Evolutionary conservation across 164 flowering plant species (phyloP), one percentile per base, ranked within the genome.

Genomic region (Cinnamomum micranthum): DNA sequence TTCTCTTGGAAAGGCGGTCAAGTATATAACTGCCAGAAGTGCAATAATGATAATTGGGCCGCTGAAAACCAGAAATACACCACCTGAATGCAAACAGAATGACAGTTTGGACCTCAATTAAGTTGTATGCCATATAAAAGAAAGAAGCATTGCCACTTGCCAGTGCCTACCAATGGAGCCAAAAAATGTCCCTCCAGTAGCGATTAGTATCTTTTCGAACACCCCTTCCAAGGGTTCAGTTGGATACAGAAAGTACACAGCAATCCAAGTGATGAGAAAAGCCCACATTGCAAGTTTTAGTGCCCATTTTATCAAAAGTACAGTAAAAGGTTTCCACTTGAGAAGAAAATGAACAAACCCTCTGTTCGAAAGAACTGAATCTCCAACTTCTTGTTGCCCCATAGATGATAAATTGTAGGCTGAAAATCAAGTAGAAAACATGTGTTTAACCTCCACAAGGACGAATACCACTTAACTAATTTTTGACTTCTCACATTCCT

Each of bases 1-100:
- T 17, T 86, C 89, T 69, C 82, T 87, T 20, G 84, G 87, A 6
- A 86, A 85, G 51, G 85, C 75, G 74, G 77, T 52, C 17, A 89
- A 77, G 79, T 88, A 83, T 1, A 70, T 76, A 13, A 76, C 68
- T 28, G 88, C 82, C 41, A 93, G 87, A 79, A 90, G 71, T 23
- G 90, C 86, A 55, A 95, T 79, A 2, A 87, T 15, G 50, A 93
- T 81, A 82, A 92, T 50, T 6, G 97, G 98, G 67, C 80, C 93
- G 72, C 92, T 86, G 84, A 85, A 88, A 19, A 81, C 2, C 71
- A 93, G 63, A 79, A 93, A 87, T 0, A 84, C 35, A 68, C 88
- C 85, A 64, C 97, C 98, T 92, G 90, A 82, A 82, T 6, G 62
- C 22, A 63, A 67, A 4, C 50, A 22, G 9, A 71, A 59, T 28